Evolutionary conservation across 2,329 filamentous ascomycete species (phyloP), one percentile per base, ranked within the genome.

Genomic region (Fusarium sp.): DNA sequence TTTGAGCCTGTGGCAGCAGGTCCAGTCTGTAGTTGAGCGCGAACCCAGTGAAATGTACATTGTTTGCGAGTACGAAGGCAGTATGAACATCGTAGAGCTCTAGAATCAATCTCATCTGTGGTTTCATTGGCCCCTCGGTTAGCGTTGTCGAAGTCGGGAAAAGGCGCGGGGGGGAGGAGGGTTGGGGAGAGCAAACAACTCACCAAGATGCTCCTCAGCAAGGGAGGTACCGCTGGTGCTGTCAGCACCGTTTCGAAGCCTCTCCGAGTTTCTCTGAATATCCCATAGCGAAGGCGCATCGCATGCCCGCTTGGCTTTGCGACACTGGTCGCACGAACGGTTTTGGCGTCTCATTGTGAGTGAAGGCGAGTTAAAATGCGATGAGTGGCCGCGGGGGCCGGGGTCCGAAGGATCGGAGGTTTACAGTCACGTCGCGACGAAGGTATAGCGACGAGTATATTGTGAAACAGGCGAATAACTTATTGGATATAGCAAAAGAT

Each of bases 221-320:
- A 77, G 74, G 36, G 75, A 77, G 35, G 69, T 68, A 31, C 71
- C 71, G 38, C 68, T 72, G 51, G 65, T 48, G 39, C 71, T 69
- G 30, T 78, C 76, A 31, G 57, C 30, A 55, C 65, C 73, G 47
- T 68, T 69, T 53, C 73, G 75, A 61, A 75, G 57, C 50, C 76
- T 77, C 61, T 76, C 76, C 5, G 75, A 58, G 61, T 78, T 78
- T 66, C 76, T 75, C 45, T 78, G 76, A 26, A 78, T 78, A 26
- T 78, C 76, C 76, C 76, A 78, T n/a, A 78, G 50, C 12, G 76
- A 78, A 26, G 76, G 76, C 72, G 76, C 76, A 61, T 78, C 76
- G 66, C 76, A 78, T 68, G 76, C 76, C 60, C 76, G 73, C 67
- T 78, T 78, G 65, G 76, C 76, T 73, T 78, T 78, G 55, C 76